Base-by-base conservation (phyloP, 345 rosid genomes). In the Eucalyptus decipiens region DNA sequence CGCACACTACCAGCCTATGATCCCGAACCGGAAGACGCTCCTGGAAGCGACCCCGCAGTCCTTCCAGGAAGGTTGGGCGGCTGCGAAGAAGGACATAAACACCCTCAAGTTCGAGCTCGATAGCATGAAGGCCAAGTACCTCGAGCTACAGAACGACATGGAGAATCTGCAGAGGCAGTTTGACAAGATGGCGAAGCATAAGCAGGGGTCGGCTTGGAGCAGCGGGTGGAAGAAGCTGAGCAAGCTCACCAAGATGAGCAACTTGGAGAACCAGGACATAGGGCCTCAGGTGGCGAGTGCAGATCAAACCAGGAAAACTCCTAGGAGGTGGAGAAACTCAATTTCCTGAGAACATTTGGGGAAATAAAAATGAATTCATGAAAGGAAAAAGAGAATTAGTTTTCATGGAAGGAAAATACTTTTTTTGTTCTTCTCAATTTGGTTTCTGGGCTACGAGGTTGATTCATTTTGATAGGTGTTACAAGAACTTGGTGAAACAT, bases 261-360 rank as follows among this genome's bases (percentile, higher is more conserved):
- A 67, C 54, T 16, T 93, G n/a, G 99, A 97, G 88, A 92, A 90
- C 90, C 97, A 91, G 6, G 99, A 95, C 19, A 89, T 89, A 5
- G 96, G 96, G 88, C 87, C 94, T 37, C 97, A 94, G 91, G 86
- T 88, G 47, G 92, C 94, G 13, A 89, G 93, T 32, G 94, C 90
- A 69, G 97, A 94, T 76, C 96, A 94, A 80, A 76, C 92, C 8
- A 94, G 94, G 91, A 97, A 95, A 90, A 89, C 97, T 49, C 97
- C 98, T 23, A 95, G 99, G 92, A 94, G 99, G 89, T 97, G 99
- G 99, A 95, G 99, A 90, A 97, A 97, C 92, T 97, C 99, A 26
- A 96, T 96, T 90, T 97, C 99, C 40, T 97, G 90, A 93, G 87
- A 42, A 12, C 32, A 50, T 42, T 18, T 19, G 49, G 54, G 86